Percentiles rank a stretch among this genome's conserved stretches.
Conservation (phyloP, 164 flowering plant species). For the Brasenia schreberi region DNA sequence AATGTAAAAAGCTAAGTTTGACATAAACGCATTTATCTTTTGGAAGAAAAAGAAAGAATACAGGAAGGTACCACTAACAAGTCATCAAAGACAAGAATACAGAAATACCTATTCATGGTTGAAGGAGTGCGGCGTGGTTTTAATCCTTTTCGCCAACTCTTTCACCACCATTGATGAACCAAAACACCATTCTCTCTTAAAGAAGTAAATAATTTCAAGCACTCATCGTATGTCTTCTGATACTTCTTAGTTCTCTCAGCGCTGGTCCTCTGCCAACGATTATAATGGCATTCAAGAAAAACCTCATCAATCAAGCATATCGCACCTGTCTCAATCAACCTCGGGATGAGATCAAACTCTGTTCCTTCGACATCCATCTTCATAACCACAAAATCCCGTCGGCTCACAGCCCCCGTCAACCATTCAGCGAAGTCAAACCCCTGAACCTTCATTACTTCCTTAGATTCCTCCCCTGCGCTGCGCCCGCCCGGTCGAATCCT, state of each 20-base stretch:
- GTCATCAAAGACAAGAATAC: no score
- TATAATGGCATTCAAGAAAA: conserved; percentile 95
- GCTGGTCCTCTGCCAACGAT: conserved; percentile 93
- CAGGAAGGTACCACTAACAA: no score
- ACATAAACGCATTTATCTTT: no score
- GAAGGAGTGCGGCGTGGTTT: no score
- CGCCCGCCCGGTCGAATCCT: conserved; percentile 38
- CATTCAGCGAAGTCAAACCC: conserved; percentile 95
- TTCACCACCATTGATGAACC: conserved; percentile 97
- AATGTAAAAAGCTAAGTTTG: no score
- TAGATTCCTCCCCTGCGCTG: conserved; percentile 7
- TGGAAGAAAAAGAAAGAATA: no score
- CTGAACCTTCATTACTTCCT: conserved; percentile 46
- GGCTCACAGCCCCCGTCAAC: conserved; percentile 71
- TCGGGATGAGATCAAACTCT: conserved; percentile 83
- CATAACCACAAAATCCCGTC: conserved; percentile 90
- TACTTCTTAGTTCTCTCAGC: conserved; percentile 78
- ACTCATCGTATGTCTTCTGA: conserved; percentile 70
- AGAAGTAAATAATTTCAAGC: conserved; percentile 71
- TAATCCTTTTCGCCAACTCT: no score
- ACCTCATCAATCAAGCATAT: conserved; percentile 94
- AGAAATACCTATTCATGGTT: no score
- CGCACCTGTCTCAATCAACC: conserved; percentile 80
- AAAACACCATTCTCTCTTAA: conserved; percentile 77
- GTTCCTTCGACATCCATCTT: conserved; percentile 99